phyloP scores from a whole-genome alignment of 306 rosid species.

The Aeschynomene evenia region DNA sequence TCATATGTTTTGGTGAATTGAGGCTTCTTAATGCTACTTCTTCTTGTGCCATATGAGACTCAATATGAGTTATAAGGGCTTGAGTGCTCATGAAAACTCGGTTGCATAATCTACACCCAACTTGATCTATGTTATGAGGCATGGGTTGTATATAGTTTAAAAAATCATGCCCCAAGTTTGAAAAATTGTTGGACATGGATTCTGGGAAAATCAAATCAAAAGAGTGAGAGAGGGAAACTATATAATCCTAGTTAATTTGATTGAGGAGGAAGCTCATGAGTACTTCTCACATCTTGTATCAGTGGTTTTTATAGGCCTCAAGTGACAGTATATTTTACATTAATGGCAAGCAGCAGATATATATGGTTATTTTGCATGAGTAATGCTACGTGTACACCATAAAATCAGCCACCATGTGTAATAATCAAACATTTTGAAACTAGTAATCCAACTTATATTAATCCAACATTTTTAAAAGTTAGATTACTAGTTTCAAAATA shows the following conservation, averaged over 20 bases:
- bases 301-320: conserved; percentile 15
- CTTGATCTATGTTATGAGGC: background rate
- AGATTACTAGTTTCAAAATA: too few species aligned
- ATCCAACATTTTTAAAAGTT: too few species aligned
- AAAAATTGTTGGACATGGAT: conserved; percentile 28
- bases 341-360: background rate
- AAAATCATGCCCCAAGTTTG: background rate
- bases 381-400: too few species aligned
- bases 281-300: background rate
- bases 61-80: conserved; percentile 55
- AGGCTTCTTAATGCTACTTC: conserved; percentile 36
- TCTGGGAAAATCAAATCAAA: background rate
- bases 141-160: background rate
- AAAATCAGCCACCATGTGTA: too few species aligned
- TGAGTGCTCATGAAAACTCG: conserved; percentile 36
- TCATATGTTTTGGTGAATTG: background rate
- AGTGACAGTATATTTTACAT: background rate
- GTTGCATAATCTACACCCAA: conserved; percentile 55
- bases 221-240: background rate
- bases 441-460: too few species aligned
- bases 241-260: background rate
- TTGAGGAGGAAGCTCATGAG: background rate
- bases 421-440: too few species aligned
- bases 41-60: conserved; percentile 48
- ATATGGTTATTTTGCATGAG: background rate